Evolutionary conservation across 2,329 filamentous ascomycete genomes (phyloP).

Genomic region (Oidium heveae): DNA sequence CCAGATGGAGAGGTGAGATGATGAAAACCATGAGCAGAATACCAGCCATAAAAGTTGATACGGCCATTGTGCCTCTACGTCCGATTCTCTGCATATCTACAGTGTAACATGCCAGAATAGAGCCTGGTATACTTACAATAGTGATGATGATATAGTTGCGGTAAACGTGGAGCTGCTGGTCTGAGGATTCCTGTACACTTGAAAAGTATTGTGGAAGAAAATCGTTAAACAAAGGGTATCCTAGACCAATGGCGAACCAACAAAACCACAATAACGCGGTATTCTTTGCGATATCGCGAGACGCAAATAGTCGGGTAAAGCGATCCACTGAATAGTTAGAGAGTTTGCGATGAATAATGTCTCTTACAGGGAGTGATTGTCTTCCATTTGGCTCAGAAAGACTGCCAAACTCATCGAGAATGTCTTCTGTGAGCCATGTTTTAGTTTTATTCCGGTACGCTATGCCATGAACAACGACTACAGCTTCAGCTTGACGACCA

Average conservation of each 20-base stretch:
- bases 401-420: too few species aligned
- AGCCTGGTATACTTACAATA: conserved; percentile 51
- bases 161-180: conserved; percentile 28
- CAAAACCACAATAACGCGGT: conserved; percentile 45
- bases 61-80: conserved; percentile 44
- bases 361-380: too few species aligned
- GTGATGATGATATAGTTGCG: conserved; percentile 66
- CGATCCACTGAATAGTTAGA: too few species aligned
- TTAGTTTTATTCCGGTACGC: conserved; percentile 24
- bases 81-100: conserved; percentile 41
- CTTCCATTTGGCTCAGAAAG: too few species aligned
- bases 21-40: conserved; percentile 44
- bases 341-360: too few species aligned
- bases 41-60: conserved; percentile 40
- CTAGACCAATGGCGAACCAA: conserved; percentile 67
- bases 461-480: conserved; percentile 56
- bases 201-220: conserved; percentile 56
- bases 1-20: conserved; percentile 27
- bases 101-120: conserved; percentile 47
- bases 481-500: conserved; percentile 52
- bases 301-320: conserved; percentile 28
- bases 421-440: too few species aligned
- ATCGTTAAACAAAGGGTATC: conserved; percentile 69
- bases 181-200: conserved; percentile 13
- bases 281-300: conserved; percentile 23